Evolutionary conservation across 2,329 filamentous ascomycete species (phyloP).

Genomic region (Cytospora paraplurivora): DNA sequence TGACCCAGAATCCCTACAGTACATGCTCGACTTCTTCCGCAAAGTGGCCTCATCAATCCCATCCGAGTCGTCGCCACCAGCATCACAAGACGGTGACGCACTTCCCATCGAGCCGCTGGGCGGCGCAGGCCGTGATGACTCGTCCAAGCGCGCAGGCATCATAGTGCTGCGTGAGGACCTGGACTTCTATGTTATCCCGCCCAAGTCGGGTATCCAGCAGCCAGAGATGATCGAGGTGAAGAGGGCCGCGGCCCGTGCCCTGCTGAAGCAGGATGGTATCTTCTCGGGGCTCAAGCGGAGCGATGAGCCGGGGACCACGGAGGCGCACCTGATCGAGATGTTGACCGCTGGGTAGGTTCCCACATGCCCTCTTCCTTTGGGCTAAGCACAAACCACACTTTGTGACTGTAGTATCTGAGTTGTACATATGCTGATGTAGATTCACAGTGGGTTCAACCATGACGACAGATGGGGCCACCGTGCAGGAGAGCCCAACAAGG

Average conservation of each 20-base stretch:
- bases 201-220: conserved; percentile 78
- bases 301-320: conserved; percentile 93
- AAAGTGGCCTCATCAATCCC: conserved; percentile 96
- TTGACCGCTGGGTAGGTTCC: conserved; percentile 85
- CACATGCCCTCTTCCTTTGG: conserved; percentile 1
- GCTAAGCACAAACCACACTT: not conserved
- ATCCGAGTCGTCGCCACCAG: conserved; percentile 66
- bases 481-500: conserved; percentile 97
- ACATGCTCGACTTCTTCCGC: conserved; percentile 99
- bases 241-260: conserved; percentile 81
- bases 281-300: conserved; percentile 95
- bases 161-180: conserved; percentile 95
- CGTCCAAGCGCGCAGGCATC: conserved; percentile 90
- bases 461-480: conserved; percentile 95
- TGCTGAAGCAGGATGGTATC: conserved; percentile 89
- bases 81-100: conserved; percentile 65
- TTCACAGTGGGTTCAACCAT: conserved; percentile 84
- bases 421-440: conserved; percentile 29
- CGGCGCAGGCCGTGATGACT: conserved; percentile 68
- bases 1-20: conserved; percentile 92
- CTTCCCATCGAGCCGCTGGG: conserved; percentile 74
- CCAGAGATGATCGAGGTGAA: conserved; percentile 96
- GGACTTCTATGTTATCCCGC: conserved; percentile 96
- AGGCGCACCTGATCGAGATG: conserved; percentile 99
- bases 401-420: not conserved